Percentiles rank a stretch among this genome's conserved stretches.
Evolutionary conservation across 1,139 yeast genomes (phyloP).

Genomic region (Scheffersomyces illinoinensis): DNA sequence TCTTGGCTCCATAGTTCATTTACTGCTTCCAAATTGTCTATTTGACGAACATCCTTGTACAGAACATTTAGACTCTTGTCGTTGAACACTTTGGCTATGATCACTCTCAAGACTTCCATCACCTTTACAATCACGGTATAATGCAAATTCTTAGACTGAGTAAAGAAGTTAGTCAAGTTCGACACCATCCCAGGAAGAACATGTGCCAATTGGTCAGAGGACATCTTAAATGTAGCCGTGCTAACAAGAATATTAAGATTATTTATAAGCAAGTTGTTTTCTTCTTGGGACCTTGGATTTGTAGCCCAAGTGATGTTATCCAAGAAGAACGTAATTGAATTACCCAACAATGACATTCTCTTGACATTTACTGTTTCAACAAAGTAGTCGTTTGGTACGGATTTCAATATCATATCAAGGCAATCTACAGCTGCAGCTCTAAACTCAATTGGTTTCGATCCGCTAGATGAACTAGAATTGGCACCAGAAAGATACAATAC

Average conservation of each 20-base stretch:
- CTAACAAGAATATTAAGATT: conserved; percentile 15
- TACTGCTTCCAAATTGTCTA: conserved; percentile 14
- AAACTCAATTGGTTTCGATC: conserved; percentile 17
- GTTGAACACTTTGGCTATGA: conserved; percentile 33
- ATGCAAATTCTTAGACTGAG: conserved; percentile 25
- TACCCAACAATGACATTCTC: conserved; percentile 28
- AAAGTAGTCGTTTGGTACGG: conserved; percentile 25
- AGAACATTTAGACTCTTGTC: conserved; percentile 26
- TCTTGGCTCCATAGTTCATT: conserved; percentile 19
- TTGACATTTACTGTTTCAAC: conserved; percentile 9
- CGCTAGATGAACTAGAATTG: background rate
- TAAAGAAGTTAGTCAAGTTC: conserved; percentile 28
- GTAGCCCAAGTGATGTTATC: conserved; percentile 13
- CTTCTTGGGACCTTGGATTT: conserved; percentile 18
- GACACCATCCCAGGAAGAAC: conserved; percentile 45
- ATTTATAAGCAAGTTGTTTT: conserved; percentile 11
- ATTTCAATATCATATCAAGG: conserved; percentile 15
- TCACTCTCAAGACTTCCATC: conserved; percentile 20
- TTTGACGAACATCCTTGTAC: background rate
- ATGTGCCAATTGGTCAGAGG: conserved; percentile 33
- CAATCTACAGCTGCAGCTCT: conserved; percentile 19
- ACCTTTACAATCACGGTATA: conserved; percentile 21
- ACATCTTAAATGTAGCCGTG: conserved; percentile 17
- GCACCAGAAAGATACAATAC: conserved; percentile 26
- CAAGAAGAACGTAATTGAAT: conserved; percentile 24